These are phyloP conservation scores for Globisporangium carolinianum DNA, from an alignment of 352 stramenopile genomes.

Conservation along the genomic window DNA sequence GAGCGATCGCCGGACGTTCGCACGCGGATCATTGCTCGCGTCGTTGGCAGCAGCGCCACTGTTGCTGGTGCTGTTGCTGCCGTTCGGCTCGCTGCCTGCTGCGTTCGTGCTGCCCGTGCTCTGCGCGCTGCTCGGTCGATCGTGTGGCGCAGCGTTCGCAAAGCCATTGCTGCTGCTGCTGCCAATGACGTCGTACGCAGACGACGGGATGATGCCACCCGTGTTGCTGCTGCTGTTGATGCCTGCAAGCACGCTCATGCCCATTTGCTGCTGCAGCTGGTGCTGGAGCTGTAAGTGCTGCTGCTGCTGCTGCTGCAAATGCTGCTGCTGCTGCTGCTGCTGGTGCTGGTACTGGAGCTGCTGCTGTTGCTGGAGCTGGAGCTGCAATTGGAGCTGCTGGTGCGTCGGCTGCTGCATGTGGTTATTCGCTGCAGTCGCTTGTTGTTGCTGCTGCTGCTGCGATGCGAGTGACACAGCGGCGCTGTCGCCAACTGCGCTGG, in stretches of 20 bases:
- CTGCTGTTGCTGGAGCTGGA: background rate
- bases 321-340: background rate
- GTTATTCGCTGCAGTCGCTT: background rate
- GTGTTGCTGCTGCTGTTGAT: background rate
- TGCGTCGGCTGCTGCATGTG: slow-evolving; percentile 12
- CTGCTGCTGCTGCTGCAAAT: slow-evolving; percentile 3
- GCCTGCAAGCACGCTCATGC: slow-evolving; percentile 5
- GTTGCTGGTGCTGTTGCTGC: slow-evolving; percentile 8
- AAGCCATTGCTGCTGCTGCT: background rate
- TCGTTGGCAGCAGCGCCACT: slow-evolving; percentile 11
- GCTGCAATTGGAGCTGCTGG: background rate
- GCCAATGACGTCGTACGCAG: slow-evolving; percentile 10
- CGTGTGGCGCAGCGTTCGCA: background rate
- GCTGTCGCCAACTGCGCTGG: background rate
- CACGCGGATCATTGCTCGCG: slow-evolving; percentile 18
- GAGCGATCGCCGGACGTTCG: slow-evolving; percentile 43
- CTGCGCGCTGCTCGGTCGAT: slow-evolving; percentile 12
- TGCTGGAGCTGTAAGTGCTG: slow-evolving; percentile 14
- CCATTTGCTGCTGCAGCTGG: slow-evolving; percentile 10
- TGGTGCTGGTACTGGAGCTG: background rate
- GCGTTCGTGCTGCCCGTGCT: slow-evolving; percentile 8
- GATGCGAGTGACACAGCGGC: background rate
- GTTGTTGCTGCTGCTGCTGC: background rate
- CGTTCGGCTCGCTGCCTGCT: background rate
- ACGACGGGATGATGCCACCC: slow-evolving; percentile 8